Conservation (phyloP, 2,329 filamentous ascomycete species). For the Claviceps citrina region DNA sequence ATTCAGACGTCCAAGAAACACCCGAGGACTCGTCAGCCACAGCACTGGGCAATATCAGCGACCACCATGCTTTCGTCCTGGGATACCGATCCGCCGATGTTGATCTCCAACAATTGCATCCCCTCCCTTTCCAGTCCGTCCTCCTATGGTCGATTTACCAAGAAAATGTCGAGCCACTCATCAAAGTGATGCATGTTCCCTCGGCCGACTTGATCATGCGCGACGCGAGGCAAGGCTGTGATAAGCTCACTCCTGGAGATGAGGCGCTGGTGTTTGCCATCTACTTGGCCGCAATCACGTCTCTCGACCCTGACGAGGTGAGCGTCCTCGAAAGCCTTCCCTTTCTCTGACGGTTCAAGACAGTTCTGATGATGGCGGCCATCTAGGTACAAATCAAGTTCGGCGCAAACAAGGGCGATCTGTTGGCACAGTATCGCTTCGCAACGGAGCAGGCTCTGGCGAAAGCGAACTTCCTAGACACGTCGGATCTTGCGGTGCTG, state of each 20-base stretch:
- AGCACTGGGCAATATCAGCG: constrained; percentile 18
- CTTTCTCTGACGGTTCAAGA: background rate
- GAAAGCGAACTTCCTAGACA: constrained; percentile 41
- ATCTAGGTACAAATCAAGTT: constrained; percentile 24
- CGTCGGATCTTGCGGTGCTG: constrained; percentile 39
- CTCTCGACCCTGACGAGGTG: constrained; percentile 46
- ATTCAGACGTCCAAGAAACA: constrained; percentile 47
- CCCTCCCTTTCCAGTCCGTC: constrained; percentile 46
- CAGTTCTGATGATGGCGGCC: background rate
- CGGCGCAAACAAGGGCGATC: constrained; percentile 26
- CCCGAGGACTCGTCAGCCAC: constrained; percentile 26
- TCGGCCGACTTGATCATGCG: constrained; percentile 47
- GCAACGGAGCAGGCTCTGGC: constrained; percentile 42
- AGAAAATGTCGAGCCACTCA: constrained; percentile 57
- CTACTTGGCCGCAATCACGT: constrained; percentile 42
- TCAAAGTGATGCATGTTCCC: constrained; percentile 58
- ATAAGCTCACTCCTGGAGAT: constrained; percentile 38
- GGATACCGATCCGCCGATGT: constrained; percentile 58
- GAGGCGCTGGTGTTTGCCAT: constrained; percentile 51
- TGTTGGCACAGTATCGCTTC: constrained; percentile 32
- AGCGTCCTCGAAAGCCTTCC: constrained; percentile 1
- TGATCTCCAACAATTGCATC: constrained; percentile 49
- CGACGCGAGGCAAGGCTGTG: constrained; percentile 42
- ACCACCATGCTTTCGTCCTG: constrained; percentile 58
- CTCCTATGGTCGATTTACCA: constrained; percentile 57